Evolutionary conservation across 148 eudicot genomes (phyloP).

Genomic region (Amaranthus hypochondriacus): DNA sequence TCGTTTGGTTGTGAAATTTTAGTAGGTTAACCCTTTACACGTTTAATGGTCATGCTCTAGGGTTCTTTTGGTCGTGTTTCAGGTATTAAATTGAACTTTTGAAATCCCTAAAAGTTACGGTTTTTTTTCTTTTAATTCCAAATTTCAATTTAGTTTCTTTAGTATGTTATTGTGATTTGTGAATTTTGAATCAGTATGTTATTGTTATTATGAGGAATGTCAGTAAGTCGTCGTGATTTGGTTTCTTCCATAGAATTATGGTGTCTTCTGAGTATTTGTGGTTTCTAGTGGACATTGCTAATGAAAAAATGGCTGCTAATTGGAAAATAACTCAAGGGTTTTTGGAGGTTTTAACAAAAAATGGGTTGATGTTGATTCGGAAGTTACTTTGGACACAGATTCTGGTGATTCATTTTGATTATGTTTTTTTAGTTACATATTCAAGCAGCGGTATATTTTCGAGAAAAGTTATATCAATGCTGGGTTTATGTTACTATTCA

Average conservation of each 20-base stretch:
- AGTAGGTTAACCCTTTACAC: too few species aligned
- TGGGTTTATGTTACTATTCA: neutral
- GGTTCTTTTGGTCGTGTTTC: too few species aligned
- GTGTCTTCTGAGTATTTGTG: conserved; percentile 59
- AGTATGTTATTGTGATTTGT: too few species aligned
- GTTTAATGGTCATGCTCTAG: too few species aligned
- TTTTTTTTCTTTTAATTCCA: too few species aligned
- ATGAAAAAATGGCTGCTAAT: conserved; percentile 83
- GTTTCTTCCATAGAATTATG: conserved; percentile 27
- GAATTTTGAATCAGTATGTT: too few species aligned
- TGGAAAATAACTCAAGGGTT: conserved; percentile 69
- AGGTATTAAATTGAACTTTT: too few species aligned
- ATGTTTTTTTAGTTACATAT: neutral
- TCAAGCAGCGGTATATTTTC: neutral
- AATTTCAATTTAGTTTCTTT: too few species aligned
- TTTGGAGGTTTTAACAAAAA: conserved; percentile 36
- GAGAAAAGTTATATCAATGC: neutral
- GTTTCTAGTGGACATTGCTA: conserved; percentile 60
- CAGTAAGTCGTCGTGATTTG: too few species aligned
- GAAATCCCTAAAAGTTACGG: too few species aligned
- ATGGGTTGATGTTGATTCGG: conserved; percentile 17
- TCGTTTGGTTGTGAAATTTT: too few species aligned
- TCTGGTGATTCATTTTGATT: conserved; percentile 24
- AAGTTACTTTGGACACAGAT: conserved; percentile 9
- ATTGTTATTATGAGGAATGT: too few species aligned